Base-by-base conservation (phyloP, 192 early-diverging fungal species). In the Backusella luteola region DNA sequence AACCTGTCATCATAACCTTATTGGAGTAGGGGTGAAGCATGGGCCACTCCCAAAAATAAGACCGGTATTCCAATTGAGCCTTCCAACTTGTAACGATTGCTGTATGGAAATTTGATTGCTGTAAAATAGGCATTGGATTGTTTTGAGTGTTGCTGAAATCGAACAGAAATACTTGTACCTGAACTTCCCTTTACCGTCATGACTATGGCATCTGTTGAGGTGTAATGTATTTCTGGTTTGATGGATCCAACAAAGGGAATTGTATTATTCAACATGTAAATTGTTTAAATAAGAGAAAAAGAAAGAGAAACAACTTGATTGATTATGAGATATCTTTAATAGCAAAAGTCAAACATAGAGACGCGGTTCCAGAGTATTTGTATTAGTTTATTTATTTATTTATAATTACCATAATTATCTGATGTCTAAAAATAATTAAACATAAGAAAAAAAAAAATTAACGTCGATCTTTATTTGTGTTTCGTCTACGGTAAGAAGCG, bases 401-500 rank as follows among this genome's bases (percentile, higher is more conserved):
- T 52, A 34, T 6, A 34, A 9, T 29, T 23, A 34, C 9, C 35
- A 56, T 66, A 41, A 36, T 74, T 53, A 36, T 36, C 32, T 23
- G 21, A 9, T 63, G 56, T 63, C 56, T 12, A 29, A 63, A 59
- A 63, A 29, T 29, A 63, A 63, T 63, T 63, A 63, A 56, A 56
- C n/a, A 29, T 44, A 3, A 17, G 15, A 44, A 44, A 44, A 44
- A 44, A 44, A 42, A 44, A 3, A 15, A 15, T 66, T 74, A 63
- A 42, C 2, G 26, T 21, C 63, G 63, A 34, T 75, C 63, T 75
- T 56, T 77, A n/a, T 53, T 66, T 19, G 75, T 76, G 74, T 88
- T 78, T 76, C 87, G 85, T 66, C 91, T 81, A 59, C 89, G 80
- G 76, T 88, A 92, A 23, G 80, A 35, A 9, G 83, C 84, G 6